Base-by-base conservation (phyloP, 495 filamentous ascomycete species). In the Penicillium macrosclerotiorum region DNA sequence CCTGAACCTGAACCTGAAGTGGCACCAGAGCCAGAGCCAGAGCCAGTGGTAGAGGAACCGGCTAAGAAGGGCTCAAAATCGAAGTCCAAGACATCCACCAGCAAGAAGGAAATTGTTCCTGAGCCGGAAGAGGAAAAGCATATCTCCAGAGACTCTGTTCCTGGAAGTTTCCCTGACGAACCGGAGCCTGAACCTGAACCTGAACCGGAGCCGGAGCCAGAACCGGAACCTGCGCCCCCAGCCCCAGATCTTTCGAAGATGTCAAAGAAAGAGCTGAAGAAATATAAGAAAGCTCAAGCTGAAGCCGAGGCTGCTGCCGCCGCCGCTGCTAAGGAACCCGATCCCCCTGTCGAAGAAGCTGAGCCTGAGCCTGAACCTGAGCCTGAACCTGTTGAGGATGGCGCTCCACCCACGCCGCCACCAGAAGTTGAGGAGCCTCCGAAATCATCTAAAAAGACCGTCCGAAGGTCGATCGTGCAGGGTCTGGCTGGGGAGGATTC, bases 311-410 rank as follows among this genome's bases (percentile, higher is more conserved):
- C 55, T 3, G 58, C 52, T 11, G 54, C 64, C 12, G 62, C 49
- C 0, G 60, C 94, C 2, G 88, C 92, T 27, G 75, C 80, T 19
- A 89, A 95, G 64, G 72, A 71, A 11, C 88, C 90, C 13, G 81
- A 85, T n/a, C 71, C 81, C 1, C 72, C 83, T 42, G 51, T 50
- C 7, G 69, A 68, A 29, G 62, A 68, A 4, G 46, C 52, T 14
- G 54, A 17, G 1, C 24, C 45, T 9, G 54, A 49, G 5, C 36
- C 51, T 11, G 60, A 37, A 2, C 40, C 46, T 19, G 51, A 55
- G 16, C 38, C 52, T 13, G 24, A 51, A 26, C 53, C 64, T 11
- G 56, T 41, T 12, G 65, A 60, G 7, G 42, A 60, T 30, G 61
- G 31, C 17, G 66, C 57, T 14, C 74, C 75, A 27, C 76, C 76